Evolutionary conservation across 371 early-diverging fungal species (phyloP), one percentile per base, ranked within the genome.

Genomic region (Umbelopsis sp.): DNA sequence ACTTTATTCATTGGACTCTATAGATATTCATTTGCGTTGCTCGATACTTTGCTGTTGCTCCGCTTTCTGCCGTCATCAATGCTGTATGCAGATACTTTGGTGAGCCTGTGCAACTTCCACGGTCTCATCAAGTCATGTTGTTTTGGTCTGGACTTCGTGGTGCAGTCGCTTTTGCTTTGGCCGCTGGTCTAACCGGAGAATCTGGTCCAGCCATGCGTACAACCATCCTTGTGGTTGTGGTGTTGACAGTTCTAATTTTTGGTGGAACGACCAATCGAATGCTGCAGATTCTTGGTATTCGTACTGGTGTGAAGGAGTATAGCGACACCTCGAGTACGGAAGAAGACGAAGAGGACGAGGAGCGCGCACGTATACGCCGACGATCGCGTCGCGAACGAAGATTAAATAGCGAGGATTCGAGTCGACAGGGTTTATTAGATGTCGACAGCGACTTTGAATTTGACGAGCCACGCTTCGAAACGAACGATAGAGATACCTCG

Each of bases 101-200:
- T 24, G 82, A 83, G 66, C 85, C 87, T 0, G 78, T 76, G 16
- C 85, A 87, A 41, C 74, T 78, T 10, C 92, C 96, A n/a, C 79
- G 85, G 37, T 88, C 90, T 32, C 94, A 97, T 74, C 97, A 96
- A 71, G 81, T 93, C 25, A 95, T 98, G 95, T 76, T 98, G 8
- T 96, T 95, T 79, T 97, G 95, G 94, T 91, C 96, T 12, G 97
- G 97, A 1, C 82, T 98, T 14, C 92, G 98, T 41, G 98, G 98
- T 3, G 97, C 98, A 20, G 95, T 98, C 16, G 95, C 97, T 0
- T 96, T 97, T 83, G 98, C 97, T 0, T 81, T 98, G 46, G 91
- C 96, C 4, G 94, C 93, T 65, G 92, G 92, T 68, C 80, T 97
- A 9, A 83, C 86, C 2, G 94, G 92, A 18, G 79, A 84, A 10